Percentiles rank a stretch among this genome's conserved stretches.
Evolutionary conservation across 2,329 filamentous ascomycete genomes (phyloP).

Genomic region (Claviceps maximensis): DNA sequence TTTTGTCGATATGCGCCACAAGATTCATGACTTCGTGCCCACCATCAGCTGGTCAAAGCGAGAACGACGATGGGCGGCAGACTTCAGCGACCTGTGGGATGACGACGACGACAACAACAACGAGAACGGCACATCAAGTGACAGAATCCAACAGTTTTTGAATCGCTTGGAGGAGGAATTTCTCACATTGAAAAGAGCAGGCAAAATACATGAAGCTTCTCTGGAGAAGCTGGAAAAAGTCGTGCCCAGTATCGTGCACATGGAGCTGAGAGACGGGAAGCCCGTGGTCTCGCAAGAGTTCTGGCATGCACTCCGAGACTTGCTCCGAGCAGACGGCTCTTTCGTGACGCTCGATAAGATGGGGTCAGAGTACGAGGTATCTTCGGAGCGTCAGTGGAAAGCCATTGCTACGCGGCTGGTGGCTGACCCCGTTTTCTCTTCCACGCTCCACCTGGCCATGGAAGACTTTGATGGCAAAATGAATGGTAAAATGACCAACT

Average conservation of each 20-base stretch:
- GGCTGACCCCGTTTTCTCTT: constrained; percentile 18
- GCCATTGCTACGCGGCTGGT: constrained; percentile 30
- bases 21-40: constrained; percentile 13
- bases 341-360: constrained; percentile 33
- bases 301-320: constrained; percentile 50
- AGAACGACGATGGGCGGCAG: constrained; percentile 7
- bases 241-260: constrained; percentile 44
- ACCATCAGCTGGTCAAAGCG: constrained; percentile 16
- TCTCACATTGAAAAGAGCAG: constrained; percentile 15
- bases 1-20: constrained; percentile 6
- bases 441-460: constrained; percentile 14
- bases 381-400: constrained; percentile 34
- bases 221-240: constrained; percentile 31
- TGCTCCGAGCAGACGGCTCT: constrained; percentile 34
- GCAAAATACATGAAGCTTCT: constrained; percentile 22
- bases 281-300: constrained; percentile 46
- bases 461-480: constrained; percentile 15
- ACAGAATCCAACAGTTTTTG: constrained; percentile 12
- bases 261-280: constrained; percentile 39
- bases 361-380: constrained; percentile 22
- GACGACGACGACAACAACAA: constrained; percentile 6
- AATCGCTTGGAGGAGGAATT: constrained; percentile 19
- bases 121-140: constrained; percentile 9
- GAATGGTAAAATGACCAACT: constrained; percentile 20
- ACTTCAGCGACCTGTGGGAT: constrained; percentile 9